Conservation (phyloP, 306 rosid species). For the Dryas octopetala region DNA sequence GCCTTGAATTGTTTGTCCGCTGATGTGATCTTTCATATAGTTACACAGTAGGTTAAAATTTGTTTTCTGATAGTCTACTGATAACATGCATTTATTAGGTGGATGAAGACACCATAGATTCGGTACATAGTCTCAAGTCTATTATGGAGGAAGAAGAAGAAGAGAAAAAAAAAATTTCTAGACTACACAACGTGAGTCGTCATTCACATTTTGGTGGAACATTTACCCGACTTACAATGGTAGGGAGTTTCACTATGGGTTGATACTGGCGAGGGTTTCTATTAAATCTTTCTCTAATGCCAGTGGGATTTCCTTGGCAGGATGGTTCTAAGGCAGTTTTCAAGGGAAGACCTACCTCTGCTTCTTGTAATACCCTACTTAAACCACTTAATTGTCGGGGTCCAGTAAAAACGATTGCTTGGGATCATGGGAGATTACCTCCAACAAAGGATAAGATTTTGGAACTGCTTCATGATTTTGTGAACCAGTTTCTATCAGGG, state of each 20-base stretch:
- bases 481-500: conserved; percentile 71
- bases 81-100: conserved; percentile 40
- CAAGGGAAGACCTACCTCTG: conserved; percentile 74
- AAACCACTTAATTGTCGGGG: conserved; percentile 63
- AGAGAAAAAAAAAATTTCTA: conserved; percentile 53
- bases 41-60: conserved; percentile 24
- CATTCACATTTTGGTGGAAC: conserved; percentile 88
- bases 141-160: conserved; percentile 78
- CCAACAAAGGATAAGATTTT: conserved; percentile 61
- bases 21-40: conserved; percentile 16
- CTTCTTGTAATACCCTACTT: conserved; percentile 45
- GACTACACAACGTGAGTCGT: conserved; percentile 47
- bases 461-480: conserved; percentile 75
- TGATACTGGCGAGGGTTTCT: conserved; percentile 17
- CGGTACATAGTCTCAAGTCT: conserved; percentile 67
- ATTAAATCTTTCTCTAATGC: conserved; percentile 25
- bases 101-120: conserved; percentile 45
- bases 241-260: conserved; percentile 34
- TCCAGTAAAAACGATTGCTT: conserved; percentile 73
- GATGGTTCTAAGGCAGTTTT: conserved; percentile 87
- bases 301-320: conserved; percentile 43
- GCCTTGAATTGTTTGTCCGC: conserved; percentile 2
- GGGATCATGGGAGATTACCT: conserved; percentile 80
- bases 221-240: conserved; percentile 74
- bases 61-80: conserved; percentile 8